Conservation (phyloP, 768 basidiomycete species). For the Suillus cothurnatus region DNA sequence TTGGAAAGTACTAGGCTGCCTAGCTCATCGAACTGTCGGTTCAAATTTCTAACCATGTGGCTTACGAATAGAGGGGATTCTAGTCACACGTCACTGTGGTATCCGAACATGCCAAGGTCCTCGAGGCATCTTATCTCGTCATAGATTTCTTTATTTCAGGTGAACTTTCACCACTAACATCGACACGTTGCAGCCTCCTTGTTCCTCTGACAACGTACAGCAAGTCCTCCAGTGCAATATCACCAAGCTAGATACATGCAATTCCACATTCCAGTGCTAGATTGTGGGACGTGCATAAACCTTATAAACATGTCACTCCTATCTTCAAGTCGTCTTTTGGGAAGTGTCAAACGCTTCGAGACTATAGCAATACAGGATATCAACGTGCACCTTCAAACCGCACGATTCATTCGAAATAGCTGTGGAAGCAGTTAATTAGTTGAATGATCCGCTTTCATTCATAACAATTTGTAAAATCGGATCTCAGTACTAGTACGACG, state of each 20-base stretch:
- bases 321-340: not conserved
- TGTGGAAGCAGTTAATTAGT: not conserved
- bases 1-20: constrained; percentile 30
- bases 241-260: not conserved
- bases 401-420: not conserved
- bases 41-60: too few relatives aligned
- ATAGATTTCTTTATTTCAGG: not conserved
- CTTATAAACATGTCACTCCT: not conserved
- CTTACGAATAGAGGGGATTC: not conserved
- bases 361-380: not conserved
- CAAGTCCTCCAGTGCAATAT: not conserved
- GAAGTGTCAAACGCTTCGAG: not conserved
- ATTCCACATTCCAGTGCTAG: not conserved
- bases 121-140: not conserved
- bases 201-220: constrained; percentile 3
- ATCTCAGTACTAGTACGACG: not conserved
- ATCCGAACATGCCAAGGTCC: not conserved
- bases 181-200: not conserved
- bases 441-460: not conserved
- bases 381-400: too few relatives aligned
- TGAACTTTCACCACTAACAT: not conserved
- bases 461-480: not conserved
- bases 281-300: not conserved
- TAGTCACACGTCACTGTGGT: not conserved
- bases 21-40: constrained; percentile 23